Base-by-base conservation (phyloP, 2,329 filamentous ascomycete genomes). In the Dryadomyces sulphureus region DNA sequence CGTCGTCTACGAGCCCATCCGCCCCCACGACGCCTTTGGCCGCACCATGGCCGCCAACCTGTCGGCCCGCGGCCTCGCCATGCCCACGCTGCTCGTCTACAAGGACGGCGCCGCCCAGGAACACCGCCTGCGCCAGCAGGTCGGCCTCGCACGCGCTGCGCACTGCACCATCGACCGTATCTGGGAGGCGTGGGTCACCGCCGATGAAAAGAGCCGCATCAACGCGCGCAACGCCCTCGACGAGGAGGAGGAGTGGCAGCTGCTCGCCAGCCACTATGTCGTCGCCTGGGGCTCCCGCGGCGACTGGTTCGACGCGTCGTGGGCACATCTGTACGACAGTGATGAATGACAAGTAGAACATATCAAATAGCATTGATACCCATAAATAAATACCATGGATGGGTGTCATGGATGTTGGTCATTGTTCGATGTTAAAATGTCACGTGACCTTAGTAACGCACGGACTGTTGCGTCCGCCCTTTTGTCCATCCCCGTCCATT, bases 11-110 rank as follows among this genome's bases (percentile, higher is more conserved):
- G 92, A 98, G 59, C 90, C 92, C 0, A 83, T 94, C 48, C 74
- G 78, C 3, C 85, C 89, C 0, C 66, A 84, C 51, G 89, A 95
- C 58, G 66, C 88, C 5, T 98, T 98, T 55, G 92, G 92, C 4
- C 76, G 77, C 53, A 89, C 88, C 52, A 98, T 98, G 92, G 77
- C 90, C 1, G 77, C 83, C 2, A 98, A 98, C 57, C 75, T 98
- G 0, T 83, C 83, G 0, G 74, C 83, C 3, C 75, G 92, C 17
- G 80, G 81, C 6, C 94, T 98, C 45, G 72, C 77, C 21, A 81
- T 98, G 65, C 88, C 89, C 32, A 94, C 89, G 0, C 62, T 98
- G 39, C 72, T 81, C 21, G 70, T 68, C 35, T 95, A 89, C 62
- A 76, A 74, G 21, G 74, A 79, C 11, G 68, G 86, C 0, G 62